Evolutionary conservation across 2,329 filamentous ascomycete genomes (phyloP), one percentile per base, ranked within the genome.

Genomic region (Cylindrodendrum hubeiense): DNA sequence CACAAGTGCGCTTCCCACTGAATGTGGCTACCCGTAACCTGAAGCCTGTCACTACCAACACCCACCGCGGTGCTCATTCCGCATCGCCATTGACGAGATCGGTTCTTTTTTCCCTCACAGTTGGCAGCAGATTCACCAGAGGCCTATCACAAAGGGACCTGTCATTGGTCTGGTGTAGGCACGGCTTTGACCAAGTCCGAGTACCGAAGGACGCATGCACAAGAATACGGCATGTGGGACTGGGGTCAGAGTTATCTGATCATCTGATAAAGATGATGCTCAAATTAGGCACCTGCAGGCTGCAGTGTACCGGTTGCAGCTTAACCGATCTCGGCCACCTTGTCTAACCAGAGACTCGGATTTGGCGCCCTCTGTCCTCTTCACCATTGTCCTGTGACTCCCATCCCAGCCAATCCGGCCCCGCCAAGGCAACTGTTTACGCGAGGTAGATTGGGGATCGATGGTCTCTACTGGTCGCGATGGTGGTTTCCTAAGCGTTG

Each of bases 251-350:
- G 15, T n/a, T 57, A 57, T 57, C 53, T 33, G 41, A 47, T 57
- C 26, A 56, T 56, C 53, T 30, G 53, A 56, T 56, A 56, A 56
- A 34, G 33, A 34, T 13, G 10, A 10, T 34, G 10, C 9, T 12
- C 33, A 34, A 34, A 12, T 34, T 34, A 3, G 33, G 33, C 9
- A 13, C 33, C 33, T 34, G 15, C 33, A 5, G 33, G 10, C n/a
- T n/a, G n/a, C n/a, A n/a, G n/a, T n/a, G n/a, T n/a, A n/a, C n/a
- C n/a, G n/a, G n/a, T n/a, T 39, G 37, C 37, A 39, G 15, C 37
- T 17, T 22, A 59, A 50, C 59, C 63, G 63, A 59, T 66, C 47
- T 66, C 59, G 59, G 63, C 52, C 52, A 47, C 39, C 44, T 12
- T 34, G 37, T 17, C 37, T 39, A n/a, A 10, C 3, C 5, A 10